Evolutionary conservation across 2,329 filamentous ascomycete genomes (phyloP).

Genomic region (Cordyceps militaris): DNA sequence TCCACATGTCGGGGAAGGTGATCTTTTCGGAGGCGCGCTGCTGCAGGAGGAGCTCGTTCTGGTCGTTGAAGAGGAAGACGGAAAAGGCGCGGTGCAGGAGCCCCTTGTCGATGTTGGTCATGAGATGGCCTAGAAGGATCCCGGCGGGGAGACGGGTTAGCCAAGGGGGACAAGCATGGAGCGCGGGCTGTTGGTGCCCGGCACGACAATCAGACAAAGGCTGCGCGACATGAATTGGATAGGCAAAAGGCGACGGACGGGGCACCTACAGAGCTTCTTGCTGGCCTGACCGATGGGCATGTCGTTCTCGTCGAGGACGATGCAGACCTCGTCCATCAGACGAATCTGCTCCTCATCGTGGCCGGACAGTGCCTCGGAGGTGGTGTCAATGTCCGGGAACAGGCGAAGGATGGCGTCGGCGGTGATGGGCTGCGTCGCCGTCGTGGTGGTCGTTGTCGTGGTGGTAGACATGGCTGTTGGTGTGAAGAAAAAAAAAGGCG

Average conservation of each 20-base stretch:
- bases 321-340: constrained; percentile 98
- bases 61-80: constrained; percentile 92
- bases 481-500: not conserved
- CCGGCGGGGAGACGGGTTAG: not conserved
- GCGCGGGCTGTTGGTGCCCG: not conserved
- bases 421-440: constrained; percentile 59
- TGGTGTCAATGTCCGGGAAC: constrained; percentile 75
- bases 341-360: constrained; percentile 98
- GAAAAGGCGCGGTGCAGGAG: constrained; percentile 96
- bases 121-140: constrained; percentile 73
- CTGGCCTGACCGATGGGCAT: constrained; percentile 88
- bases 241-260: not conserved
- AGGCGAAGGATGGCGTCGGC: constrained; percentile 79
- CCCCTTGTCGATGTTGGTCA: constrained; percentile 97
- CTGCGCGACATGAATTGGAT: too few species aligned
- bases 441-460: constrained; percentile 35
- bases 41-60: constrained; percentile 88
- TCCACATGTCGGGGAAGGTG: constrained; percentile 99
- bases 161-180: not conserved
- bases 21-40: constrained; percentile 96
- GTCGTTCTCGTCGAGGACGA: constrained; percentile 89
- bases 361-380: constrained; percentile 69
- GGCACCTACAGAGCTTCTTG: constrained; percentile 80
- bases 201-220: too few species aligned
- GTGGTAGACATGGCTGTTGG: constrained; percentile 21